Evolutionary conservation across 2,329 filamentous ascomycete genomes (phyloP), one percentile per base, ranked within the genome.

Genomic region (Pseudocercospora eumusae): DNA sequence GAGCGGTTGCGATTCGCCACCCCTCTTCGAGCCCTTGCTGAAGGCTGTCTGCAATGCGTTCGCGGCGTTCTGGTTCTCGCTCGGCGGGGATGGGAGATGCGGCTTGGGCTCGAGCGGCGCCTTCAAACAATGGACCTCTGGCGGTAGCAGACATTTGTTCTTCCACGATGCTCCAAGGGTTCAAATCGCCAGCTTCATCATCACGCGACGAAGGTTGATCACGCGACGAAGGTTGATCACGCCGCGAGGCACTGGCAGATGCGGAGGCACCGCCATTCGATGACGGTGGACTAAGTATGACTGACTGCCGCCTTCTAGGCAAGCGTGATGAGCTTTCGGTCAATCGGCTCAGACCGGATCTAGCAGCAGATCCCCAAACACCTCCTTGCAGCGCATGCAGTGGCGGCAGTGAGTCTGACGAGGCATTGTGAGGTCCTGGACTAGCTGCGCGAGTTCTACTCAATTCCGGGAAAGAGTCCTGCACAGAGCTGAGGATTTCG

Each of bases 81-180:
- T 63, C 60, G 13, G 65, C 63, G 28, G 65, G 66, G 4, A 67
- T 23, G 15, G 66, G 64, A 20, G 64, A 61, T 49, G 66, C 60
- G n/a, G 67, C 58, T 44, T 61, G 63, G 2, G 69, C 70, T 10
- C 64, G 62, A 20, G 66, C 65, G 15, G 68, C 66, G 56, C 65
- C 62, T 63, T 75, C 74, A 57, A 75, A 75, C 3, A 75, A 70
- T 63, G 69, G 73, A 21, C 73, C 74, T 7, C 75, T 75, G 10
- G 75, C 74, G 6, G 62, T 65, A 15, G 53, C 56, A 21, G 56
- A 52, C 68, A 81, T 76, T 36, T 79, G 79, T 42, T 78, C 78
- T 68, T 81, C 77, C 49, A 82, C 81, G 3, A 77, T 79, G 47
- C 77, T 78, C 80, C 79, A 82, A 9, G 80, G 78, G 52, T 74